Evolutionary conservation across 2,329 filamentous ascomycete species (phyloP).

Genomic region (Trichophyton simii): DNA sequence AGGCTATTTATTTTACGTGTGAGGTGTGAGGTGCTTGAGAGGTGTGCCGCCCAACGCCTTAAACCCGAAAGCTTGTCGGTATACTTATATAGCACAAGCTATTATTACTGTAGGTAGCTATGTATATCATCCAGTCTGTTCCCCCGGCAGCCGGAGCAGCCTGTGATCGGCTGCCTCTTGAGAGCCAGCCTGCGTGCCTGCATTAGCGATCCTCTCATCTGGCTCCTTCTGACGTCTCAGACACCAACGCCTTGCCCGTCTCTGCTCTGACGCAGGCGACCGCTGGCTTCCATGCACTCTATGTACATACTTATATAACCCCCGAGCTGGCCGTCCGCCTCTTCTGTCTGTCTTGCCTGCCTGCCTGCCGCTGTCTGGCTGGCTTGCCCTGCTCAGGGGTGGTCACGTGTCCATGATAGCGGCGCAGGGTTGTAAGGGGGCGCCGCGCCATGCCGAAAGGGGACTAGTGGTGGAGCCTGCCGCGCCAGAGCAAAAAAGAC

Average conservation of each 20-base stretch:
- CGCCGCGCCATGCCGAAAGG: slow-evolving; percentile 17
- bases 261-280: too few species aligned
- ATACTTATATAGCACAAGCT: not conserved
- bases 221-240: not conserved
- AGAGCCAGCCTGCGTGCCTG: not conserved
- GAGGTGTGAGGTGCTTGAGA: not conserved
- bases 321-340: too few species aligned
- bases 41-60: not conserved
- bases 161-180: not conserved
- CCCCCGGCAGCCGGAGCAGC: not conserved
- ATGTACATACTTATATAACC: not conserved
- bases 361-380: too few species aligned
- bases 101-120: not conserved
- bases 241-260: not conserved
- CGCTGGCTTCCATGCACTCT: not conserved
- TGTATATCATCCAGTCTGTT: not conserved
- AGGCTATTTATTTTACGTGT: not conserved
- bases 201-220: not conserved
- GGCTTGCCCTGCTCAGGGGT: slow-evolving; percentile 2
- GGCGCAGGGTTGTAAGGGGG: slow-evolving; percentile 5
- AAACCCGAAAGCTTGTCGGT: not conserved
- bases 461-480: slow-evolving; percentile 24
- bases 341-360: too few species aligned
- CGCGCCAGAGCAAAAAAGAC: slow-evolving; percentile 28
- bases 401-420: slow-evolving; percentile 11